Percentiles rank a stretch among this genome's conserved stretches.
phyloP scores from a whole-genome alignment of 2,329 filamentous ascomycete species.

The Rachicladosporium sp. region DNA sequence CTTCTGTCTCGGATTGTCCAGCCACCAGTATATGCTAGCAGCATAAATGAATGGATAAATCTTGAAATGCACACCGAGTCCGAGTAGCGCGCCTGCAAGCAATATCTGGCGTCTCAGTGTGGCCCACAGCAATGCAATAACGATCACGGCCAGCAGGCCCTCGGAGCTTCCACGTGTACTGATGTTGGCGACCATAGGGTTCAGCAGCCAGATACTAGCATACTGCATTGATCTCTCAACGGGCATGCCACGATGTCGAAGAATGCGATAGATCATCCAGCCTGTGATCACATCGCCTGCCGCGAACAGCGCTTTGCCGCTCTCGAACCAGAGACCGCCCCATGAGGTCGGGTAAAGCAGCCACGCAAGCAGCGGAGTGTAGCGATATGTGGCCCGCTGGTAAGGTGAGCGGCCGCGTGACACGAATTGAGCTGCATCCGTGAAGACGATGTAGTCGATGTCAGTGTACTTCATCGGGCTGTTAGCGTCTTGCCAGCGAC shows the following conservation, averaged over 20 bases:
- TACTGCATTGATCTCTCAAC: conserved; percentile 54
- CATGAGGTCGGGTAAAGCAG: conserved; percentile 69
- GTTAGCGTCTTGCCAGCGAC: conserved; percentile 81
- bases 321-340: conserved; percentile 56
- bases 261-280: conserved; percentile 54
- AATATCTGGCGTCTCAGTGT: conserved; percentile 49
- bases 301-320: conserved; percentile 80
- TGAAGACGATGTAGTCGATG: conserved; percentile 98
- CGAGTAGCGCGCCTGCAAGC: conserved; percentile 63
- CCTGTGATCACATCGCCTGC: conserved; percentile 73
- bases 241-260: conserved; percentile 34
- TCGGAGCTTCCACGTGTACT: conserved; percentile 91
- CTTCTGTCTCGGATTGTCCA: conserved; percentile 38
- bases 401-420: conserved; percentile 64
- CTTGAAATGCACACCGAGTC: conserved; percentile 87
- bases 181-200: conserved; percentile 96
- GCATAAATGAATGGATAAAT: conserved; percentile 98
- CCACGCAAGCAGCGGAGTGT: conserved; percentile 90
- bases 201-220: conserved; percentile 82
- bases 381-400: conserved; percentile 83
- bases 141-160: conserved; percentile 73
- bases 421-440: conserved; percentile 75
- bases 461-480: conserved; percentile 96
- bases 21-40: conserved; percentile 66
- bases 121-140: conserved; percentile 74